A percentile compares a stretch with the other conserved stretches of the same genome.
Evolutionary conservation across 345 rosid species (phyloP).

Genomic region (Iberis pinnata): DNA sequence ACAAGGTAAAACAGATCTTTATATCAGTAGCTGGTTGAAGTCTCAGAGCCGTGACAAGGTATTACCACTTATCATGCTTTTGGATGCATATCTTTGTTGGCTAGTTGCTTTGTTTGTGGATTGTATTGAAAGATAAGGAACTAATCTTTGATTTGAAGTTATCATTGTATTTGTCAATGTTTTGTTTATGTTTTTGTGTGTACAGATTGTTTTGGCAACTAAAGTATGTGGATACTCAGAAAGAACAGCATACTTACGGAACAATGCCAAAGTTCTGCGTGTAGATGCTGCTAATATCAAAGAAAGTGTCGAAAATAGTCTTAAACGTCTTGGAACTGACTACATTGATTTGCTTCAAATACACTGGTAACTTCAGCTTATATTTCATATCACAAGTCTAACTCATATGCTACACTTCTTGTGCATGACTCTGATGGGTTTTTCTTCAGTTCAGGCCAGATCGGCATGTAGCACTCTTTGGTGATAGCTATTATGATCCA

Average conservation of each 20-base stretch:
- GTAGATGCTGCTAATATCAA: slow-evolving; percentile 83
- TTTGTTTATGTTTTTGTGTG: slow-evolving; percentile 7
- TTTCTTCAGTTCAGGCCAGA: slow-evolving; percentile 70
- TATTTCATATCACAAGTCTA: not conserved
- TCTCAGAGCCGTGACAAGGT: slow-evolving; percentile 86
- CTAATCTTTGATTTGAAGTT: not conserved
- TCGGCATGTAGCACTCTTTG: slow-evolving; percentile 84
- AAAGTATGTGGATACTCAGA: slow-evolving; percentile 85
- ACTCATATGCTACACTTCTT: slow-evolving; percentile 10
- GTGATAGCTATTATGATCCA: slow-evolving; percentile 51
- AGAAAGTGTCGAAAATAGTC: slow-evolving; percentile 94
- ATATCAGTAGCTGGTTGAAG: slow-evolving; percentile 74
- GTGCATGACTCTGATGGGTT: slow-evolving; percentile 25
- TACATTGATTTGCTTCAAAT: slow-evolving; percentile 90
- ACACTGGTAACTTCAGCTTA: slow-evolving; percentile 54
- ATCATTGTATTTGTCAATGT: no score
- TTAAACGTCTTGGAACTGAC: slow-evolving; percentile 80
- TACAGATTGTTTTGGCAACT: slow-evolving; percentile 81
- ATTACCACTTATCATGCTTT: not conserved
- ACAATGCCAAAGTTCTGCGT: slow-evolving; percentile 49
- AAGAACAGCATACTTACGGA: slow-evolving; percentile 48
- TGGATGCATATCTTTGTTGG: not conserved
- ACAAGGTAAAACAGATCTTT: slow-evolving; percentile 81
- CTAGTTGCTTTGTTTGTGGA: no score
- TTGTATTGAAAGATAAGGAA: slow-evolving; percentile 1